These are phyloP conservation scores for Lactarius sp. DNA, from an alignment of 768 basidiomycete genomes.

Conservation along the genomic window DNA sequence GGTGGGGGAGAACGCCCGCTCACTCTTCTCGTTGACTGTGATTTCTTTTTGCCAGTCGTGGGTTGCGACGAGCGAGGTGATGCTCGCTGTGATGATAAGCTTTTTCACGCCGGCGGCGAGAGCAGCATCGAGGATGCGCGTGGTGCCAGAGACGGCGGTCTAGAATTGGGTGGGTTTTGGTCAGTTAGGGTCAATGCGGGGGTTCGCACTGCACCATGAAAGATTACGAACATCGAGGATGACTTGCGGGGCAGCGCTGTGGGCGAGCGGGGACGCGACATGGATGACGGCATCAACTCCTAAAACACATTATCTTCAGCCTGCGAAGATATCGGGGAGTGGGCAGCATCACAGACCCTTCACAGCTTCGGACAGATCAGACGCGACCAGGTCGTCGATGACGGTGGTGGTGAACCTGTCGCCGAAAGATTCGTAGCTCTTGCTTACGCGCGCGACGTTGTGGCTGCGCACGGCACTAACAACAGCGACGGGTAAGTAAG, in stretches of 20 bases:
- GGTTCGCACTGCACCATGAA: neutral
- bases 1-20: neutral
- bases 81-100: constrained; percentile 19
- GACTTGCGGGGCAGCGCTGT: constrained; percentile 11
- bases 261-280: constrained; percentile 19
- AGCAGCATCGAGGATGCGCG: constrained; percentile 20
- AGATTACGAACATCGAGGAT: constrained; percentile 14
- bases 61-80: neutral
- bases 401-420: constrained; percentile 23
- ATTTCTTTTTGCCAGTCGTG: constrained; percentile 2
- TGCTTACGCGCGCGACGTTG: constrained; percentile 19
- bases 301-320: neutral
- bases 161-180: neutral
- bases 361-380: constrained; percentile 25
- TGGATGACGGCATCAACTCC: constrained; percentile 23
- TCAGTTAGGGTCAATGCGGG: too few relatives aligned
- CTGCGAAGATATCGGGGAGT: too few relatives aligned
- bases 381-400: constrained; percentile 26
- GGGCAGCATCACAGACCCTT: constrained; percentile 19
- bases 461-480: constrained; percentile 26
- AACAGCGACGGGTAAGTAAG: neutral
- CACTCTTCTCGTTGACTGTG: constrained; percentile 8
- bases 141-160: constrained; percentile 19
- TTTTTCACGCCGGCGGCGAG: constrained; percentile 11
- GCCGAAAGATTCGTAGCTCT: constrained; percentile 22